Percentiles rank a stretch among this genome's conserved stretches.
Conservation (phyloP, 2,329 filamentous ascomycete genomes). For the Colletotrichum tanaceti region DNA sequence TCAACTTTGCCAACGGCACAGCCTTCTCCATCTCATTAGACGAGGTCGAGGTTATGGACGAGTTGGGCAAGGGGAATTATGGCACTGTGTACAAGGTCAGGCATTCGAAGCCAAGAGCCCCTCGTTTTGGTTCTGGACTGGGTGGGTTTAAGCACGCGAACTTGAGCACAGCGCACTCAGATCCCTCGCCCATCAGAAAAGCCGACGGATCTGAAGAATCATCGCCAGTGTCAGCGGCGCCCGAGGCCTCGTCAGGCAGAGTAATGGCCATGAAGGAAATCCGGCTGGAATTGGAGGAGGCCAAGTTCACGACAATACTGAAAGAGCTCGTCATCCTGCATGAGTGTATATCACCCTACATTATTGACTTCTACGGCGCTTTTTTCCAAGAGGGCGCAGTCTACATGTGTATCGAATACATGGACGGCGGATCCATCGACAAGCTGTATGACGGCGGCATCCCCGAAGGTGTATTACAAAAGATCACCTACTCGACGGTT, state of each 20-base stretch:
- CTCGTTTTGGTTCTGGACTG: slow-evolving; percentile 70
- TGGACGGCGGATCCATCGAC: slow-evolving; percentile 98
- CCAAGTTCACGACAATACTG: slow-evolving; percentile 95
- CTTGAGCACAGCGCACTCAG: slow-evolving; percentile 52
- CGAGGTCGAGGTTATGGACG: slow-evolving; percentile 91
- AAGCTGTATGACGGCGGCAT: slow-evolving; percentile 93
- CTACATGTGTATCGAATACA: slow-evolving; percentile 99
- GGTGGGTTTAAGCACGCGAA: slow-evolving; percentile 59
- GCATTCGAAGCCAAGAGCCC: slow-evolving; percentile 75
- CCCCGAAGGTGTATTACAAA: slow-evolving; percentile 86
- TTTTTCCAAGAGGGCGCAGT: slow-evolving; percentile 99
- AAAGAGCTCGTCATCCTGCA: slow-evolving; percentile 98
- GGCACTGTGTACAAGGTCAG: slow-evolving; percentile 97
- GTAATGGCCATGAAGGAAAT: slow-evolving; percentile 99
- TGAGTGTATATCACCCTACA: slow-evolving; percentile 93
- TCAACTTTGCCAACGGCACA: slow-evolving; percentile 90
- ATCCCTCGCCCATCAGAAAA: slow-evolving; percentile 48
- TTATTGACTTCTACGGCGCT: slow-evolving; percentile 98
- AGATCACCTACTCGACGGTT: slow-evolving; percentile 89
- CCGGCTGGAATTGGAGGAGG: slow-evolving; percentile 91
- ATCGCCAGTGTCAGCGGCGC: slow-evolving; percentile 45
- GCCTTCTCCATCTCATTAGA: slow-evolving; percentile 95
- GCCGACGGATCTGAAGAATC: slow-evolving; percentile 45
- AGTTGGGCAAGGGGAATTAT: slow-evolving; percentile 97
- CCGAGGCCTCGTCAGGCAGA: slow-evolving; percentile 72